Conservation (phyloP, 1,284 basidiomycete genomes). For the Macrocybe sp. region DNA sequence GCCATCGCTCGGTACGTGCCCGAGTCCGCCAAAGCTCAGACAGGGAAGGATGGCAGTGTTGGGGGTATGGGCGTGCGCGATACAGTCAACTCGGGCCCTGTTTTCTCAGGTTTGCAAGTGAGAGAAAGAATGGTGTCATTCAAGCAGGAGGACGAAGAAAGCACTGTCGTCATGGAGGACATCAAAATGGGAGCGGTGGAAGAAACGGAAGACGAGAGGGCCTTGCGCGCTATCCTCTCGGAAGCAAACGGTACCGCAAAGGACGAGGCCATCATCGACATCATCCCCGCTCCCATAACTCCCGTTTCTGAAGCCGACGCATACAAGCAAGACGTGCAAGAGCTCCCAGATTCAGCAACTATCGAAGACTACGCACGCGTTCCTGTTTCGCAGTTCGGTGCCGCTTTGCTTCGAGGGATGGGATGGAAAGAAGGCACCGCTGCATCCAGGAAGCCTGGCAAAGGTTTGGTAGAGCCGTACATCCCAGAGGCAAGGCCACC, state of each 20-base stretch:
- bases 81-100: conserved; percentile 64
- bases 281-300: conserved; percentile 38
- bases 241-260: conserved; percentile 36
- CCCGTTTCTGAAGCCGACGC: conserved; percentile 74
- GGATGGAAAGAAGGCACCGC: conserved; percentile 88
- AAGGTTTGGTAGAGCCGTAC: conserved; percentile 68
- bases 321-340: conserved; percentile 73
- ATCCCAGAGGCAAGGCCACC: conserved; percentile 78
- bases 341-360: conserved; percentile 72
- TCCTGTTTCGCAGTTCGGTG: conserved; percentile 91
- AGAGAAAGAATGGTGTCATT: conserved; percentile 27
- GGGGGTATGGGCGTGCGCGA: conserved; percentile 74
- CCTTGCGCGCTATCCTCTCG: conserved; percentile 69
- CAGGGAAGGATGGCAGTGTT: conserved; percentile 72
- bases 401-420: conserved; percentile 93
- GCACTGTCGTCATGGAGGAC: conserved; percentile 19
- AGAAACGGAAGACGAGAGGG: conserved; percentile 68
- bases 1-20: conserved; percentile 56
- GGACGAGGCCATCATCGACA: conserved; percentile 39
- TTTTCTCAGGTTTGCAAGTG: conserved; percentile 56
- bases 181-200: conserved; percentile 35
- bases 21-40: conserved; percentile 52
- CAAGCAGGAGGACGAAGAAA: conserved; percentile 21
- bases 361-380: conserved; percentile 88
- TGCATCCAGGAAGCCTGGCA: conserved; percentile 53